Evolutionary conservation across 306 rosid genomes (phyloP), one percentile per base, ranked within the genome.

Genomic region (Prosopis cineraria): DNA sequence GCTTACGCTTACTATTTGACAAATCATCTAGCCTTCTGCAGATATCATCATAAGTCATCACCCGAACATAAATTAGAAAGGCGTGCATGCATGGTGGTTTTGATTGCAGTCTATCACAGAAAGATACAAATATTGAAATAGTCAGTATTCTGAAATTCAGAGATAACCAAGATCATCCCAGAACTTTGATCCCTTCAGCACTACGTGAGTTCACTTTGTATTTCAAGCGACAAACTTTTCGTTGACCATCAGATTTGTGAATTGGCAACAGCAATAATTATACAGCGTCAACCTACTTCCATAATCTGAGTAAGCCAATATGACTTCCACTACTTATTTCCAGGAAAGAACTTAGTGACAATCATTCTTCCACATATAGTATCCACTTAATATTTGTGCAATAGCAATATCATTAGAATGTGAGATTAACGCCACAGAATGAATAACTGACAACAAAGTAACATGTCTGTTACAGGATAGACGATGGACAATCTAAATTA

Each of bases 11-110:
- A 68, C 80, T 53, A 66, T 85, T 84, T 59, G 89, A 58, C 72
- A 80, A 73, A 55, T 80, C 89, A 63, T 89, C 90, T 59, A 84
- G 12, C 78, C 87, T 91, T 85, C 97, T 94, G 89, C 83, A 25
- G 44, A 67, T 22, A 67, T 67, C 40, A 40, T 67, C 5, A 34
- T 2, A 81, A 82, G 22, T 52, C 30, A 47, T 52, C 85, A 85
- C 63, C 56, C 60, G 56, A 52, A 62, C 31, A 47, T 50, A 63
- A 33, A 63, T 37, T 29, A 69, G 68, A 73, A 52, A 41, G 34
- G 13, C 30, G 27, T 2, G 72, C 50, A 20, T 31, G 25, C 70
- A 64, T 16, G 48, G 24, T 3, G 34, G 73, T 30, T 43, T 75
- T 48, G 47, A 68, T 25, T 25, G 31, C 53, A 64, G 27, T n/a